Conservation (phyloP, 257 asterid species). For the Salvia miltiorrhiza region DNA sequence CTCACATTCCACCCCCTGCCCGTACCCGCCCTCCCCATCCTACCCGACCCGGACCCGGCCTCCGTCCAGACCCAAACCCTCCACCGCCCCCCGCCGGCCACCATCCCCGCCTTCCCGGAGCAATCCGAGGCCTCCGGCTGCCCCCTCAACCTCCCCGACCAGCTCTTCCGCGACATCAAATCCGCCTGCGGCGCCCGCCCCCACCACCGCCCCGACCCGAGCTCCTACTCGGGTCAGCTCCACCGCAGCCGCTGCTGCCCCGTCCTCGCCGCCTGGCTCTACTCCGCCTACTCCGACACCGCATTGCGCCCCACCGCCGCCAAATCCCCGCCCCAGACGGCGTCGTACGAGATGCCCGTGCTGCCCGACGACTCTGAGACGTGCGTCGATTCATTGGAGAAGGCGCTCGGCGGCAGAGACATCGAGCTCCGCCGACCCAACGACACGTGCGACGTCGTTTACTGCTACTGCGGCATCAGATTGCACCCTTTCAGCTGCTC, state of each 20-base stretch:
- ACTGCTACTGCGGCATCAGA: slow-evolving; percentile 83
- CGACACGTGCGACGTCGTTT: slow-evolving; percentile 75
- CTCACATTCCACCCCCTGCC: slow-evolving; percentile 22
- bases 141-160: slow-evolving; percentile 74
- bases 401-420: slow-evolving; percentile 58
- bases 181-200: slow-evolving; percentile 61
- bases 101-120: slow-evolving; percentile 96
- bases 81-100: slow-evolving; percentile 55
- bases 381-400: slow-evolving; percentile 72
- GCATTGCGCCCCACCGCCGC: slow-evolving; percentile 43
- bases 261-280: slow-evolving; percentile 87
- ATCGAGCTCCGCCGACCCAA: slow-evolving; percentile 54
- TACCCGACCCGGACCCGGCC: slow-evolving; percentile 63
- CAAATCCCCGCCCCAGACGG: slow-evolving; percentile 32
- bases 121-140: slow-evolving; percentile 65
- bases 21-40: slow-evolving; percentile 40
- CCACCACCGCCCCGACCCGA: slow-evolving; percentile 37
- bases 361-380: slow-evolving; percentile 91
- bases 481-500: slow-evolving; percentile 78
- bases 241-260: slow-evolving; percentile 90
- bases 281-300: slow-evolving; percentile 77
- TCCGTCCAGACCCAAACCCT: slow-evolving; percentile 50
- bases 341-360: slow-evolving; percentile 76
- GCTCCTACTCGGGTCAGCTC: slow-evolving; percentile 41
- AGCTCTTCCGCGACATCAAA: slow-evolving; percentile 60